phyloP scores from a whole-genome alignment of 192 early-diverging fungal species.

The Podila minutissima region DNA sequence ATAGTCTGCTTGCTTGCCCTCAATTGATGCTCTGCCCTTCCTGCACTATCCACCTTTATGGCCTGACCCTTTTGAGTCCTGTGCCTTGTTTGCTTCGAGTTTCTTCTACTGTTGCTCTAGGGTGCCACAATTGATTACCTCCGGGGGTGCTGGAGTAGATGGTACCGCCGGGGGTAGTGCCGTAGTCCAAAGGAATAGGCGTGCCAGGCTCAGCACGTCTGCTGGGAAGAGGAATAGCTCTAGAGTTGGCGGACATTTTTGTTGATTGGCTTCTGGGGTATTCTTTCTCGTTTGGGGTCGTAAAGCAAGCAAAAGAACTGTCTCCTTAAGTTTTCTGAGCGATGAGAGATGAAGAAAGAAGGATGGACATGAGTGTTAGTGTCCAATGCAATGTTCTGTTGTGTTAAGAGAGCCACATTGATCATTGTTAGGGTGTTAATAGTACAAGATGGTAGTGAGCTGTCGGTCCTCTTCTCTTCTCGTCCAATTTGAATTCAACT shows the following conservation, averaged over 20 bases:
- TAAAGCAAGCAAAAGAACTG: conserved; percentile 1
- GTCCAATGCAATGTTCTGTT: background rate
- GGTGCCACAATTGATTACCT: conserved; percentile 38
- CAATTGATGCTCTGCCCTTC: no score
- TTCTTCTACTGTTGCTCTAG: background rate
- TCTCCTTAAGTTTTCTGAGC: background rate
- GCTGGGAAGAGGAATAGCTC: conserved; percentile 59
- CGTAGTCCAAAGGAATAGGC: conserved; percentile 63
- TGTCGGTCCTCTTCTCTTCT: no score
- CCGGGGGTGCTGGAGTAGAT: conserved; percentile 71
- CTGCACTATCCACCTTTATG: no score
- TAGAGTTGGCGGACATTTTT: conserved; percentile 54
- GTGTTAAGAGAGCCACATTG: background rate
- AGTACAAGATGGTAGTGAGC: no score
- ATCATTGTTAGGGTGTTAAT: background rate
- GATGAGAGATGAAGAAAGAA: background rate
- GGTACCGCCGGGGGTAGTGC: conserved; percentile 69
- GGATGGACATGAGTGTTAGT: background rate
- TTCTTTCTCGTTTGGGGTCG: conserved; percentile 30
- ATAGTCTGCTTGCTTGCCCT: no score
- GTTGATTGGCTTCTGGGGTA: conserved; percentile 30
- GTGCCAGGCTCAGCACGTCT: conserved; percentile 61
- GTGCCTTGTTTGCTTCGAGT: background rate
- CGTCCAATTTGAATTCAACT: no score
- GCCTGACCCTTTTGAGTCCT: no score